A percentile compares a stretch with the other conserved stretches of the same genome.
Conservation (phyloP, 306 rosid genomes). For the Alnus rubra region DNA sequence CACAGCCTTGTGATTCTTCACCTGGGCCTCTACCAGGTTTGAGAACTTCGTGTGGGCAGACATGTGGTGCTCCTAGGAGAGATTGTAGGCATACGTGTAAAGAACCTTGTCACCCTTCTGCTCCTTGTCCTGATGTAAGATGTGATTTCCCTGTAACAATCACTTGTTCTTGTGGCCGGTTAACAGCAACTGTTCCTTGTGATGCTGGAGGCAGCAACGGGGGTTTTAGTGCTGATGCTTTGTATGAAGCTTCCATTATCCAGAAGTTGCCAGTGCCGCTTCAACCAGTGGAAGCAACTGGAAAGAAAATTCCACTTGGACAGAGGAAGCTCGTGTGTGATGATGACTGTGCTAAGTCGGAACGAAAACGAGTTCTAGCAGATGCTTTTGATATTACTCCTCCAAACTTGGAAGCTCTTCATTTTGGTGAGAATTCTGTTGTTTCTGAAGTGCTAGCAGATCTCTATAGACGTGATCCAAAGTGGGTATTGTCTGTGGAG, state of each 20-base stretch:
- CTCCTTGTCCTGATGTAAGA: slow-evolving; percentile 70
- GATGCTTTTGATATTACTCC: slow-evolving; percentile 82
- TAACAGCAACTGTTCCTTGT: slow-evolving; percentile 79
- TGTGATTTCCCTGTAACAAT: slow-evolving; percentile 70
- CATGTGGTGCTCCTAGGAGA: slow-evolving; percentile 89
- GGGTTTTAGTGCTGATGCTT: slow-evolving; percentile 58
- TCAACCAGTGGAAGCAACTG: slow-evolving; percentile 65
- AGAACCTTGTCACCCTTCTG: slow-evolving; percentile 80
- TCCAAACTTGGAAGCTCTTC: slow-evolving; percentile 79
- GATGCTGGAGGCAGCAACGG: slow-evolving; percentile 65
- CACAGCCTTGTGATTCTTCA: slow-evolving; percentile 63
- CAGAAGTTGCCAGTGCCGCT: slow-evolving; percentile 74
- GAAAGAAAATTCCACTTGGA: slow-evolving; percentile 70
- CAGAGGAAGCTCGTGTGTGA: slow-evolving; percentile 86
- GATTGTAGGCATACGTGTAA: slow-evolving; percentile 83
- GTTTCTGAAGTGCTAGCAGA: slow-evolving; percentile 67
- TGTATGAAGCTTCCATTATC: slow-evolving; percentile 64
- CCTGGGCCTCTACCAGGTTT: slow-evolving; percentile 41
- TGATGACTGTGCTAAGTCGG: slow-evolving; percentile 86
- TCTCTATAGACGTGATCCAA: slow-evolving; percentile 71
- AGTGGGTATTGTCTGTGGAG: slow-evolving; percentile 89
- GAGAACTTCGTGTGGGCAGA: slow-evolving; percentile 81
- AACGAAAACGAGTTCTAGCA: slow-evolving; percentile 86
- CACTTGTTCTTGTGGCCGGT: slow-evolving; percentile 78
- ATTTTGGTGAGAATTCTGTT: slow-evolving; percentile 66